These are phyloP conservation scores for Talaromyces liani DNA, from an alignment of 495 filamentous ascomycete species.

Conservation along the genomic window DNA sequence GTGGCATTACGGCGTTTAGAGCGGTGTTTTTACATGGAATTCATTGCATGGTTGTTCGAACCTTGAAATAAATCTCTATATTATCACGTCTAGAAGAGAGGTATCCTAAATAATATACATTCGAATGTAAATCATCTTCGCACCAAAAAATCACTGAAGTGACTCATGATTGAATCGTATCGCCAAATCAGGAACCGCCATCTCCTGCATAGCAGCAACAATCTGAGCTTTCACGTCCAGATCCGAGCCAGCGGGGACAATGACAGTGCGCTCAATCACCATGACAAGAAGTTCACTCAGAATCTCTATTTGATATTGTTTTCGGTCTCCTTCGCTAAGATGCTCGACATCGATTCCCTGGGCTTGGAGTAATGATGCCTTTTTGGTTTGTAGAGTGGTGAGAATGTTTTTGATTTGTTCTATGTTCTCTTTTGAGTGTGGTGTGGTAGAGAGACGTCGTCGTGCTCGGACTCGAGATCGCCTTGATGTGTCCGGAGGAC, in stretches of 20 bases:
- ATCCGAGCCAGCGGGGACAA: conserved; percentile 15
- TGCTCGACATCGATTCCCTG: conserved; percentile 29
- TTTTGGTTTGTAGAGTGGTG: conserved; percentile 29
- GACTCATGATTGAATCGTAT: conserved; percentile 7
- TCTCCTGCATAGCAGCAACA: conserved; percentile 41
- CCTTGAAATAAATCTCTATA: neutral
- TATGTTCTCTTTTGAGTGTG: conserved; percentile 38
- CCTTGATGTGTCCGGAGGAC: neutral
- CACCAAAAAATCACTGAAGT: neutral
- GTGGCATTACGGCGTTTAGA: neutral
- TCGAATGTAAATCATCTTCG: neutral
- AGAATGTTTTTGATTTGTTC: conserved; percentile 29
- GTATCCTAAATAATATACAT: conserved; percentile 5
- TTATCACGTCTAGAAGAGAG: neutral
- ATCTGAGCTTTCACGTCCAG: conserved; percentile 33
- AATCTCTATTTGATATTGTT: conserved; percentile 43
- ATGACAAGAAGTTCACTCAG: conserved; percentile 43
- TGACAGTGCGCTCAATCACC: conserved; percentile 39
- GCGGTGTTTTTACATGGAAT: neutral
- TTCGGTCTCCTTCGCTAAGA: conserved; percentile 30
- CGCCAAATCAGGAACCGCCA: conserved; percentile 40
- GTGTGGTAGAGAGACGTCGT: conserved; percentile 34
- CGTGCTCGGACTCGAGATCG: conserved; percentile 23
- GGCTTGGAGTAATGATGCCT: conserved; percentile 24
- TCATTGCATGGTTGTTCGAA: neutral